A percentile compares a stretch with the other conserved stretches of the same genome.
These are phyloP conservation scores for Adenanthera pavonina DNA, from an alignment of 306 rosid species.

Conservation along the genomic window DNA sequence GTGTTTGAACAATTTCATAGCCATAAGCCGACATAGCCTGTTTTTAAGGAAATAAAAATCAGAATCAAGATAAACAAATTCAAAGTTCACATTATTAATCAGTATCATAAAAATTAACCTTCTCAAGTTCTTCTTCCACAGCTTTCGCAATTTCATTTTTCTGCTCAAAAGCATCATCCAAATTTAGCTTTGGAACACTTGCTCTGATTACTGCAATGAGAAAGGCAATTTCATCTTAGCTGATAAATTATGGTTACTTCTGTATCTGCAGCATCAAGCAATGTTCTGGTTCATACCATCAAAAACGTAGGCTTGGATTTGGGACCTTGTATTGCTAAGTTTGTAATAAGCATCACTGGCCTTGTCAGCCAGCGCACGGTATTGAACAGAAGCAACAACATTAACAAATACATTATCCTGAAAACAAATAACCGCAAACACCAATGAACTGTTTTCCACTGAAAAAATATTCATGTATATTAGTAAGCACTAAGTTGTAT, in stretches of 20 bases:
- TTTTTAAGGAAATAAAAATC: conserved; percentile 24
- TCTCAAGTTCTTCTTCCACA: conserved; percentile 92
- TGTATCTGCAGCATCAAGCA: conserved; percentile 31
- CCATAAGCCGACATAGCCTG: conserved; percentile 99
- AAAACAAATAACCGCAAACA: conserved; percentile 37
- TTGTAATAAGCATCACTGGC: conserved; percentile 94
- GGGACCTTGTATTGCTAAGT: conserved; percentile 87
- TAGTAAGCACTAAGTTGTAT: conserved; percentile 12
- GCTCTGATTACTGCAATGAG: conserved; percentile 79
- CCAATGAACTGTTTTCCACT: conserved; percentile 30
- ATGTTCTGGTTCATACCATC: conserved; percentile 64
- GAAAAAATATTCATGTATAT: conserved; percentile 5
- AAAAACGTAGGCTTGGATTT: conserved; percentile 94
- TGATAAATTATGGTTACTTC: conserved; percentile 19
- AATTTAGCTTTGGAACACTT: conserved; percentile 83
- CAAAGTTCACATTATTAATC: conserved; percentile 7
- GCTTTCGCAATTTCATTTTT: conserved; percentile 92
- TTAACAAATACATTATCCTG: conserved; percentile 96
- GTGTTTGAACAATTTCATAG: conserved; percentile 90
- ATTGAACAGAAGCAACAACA: conserved; percentile 93
- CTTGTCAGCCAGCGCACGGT: conserved; percentile 80
- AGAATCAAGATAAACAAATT: conserved; percentile 34
- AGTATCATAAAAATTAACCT: conserved; percentile 51
- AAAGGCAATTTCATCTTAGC: conserved; percentile 33
- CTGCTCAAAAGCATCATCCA: conserved; percentile 96